A percentile compares a stretch with the other conserved stretches of the same genome.
Conservation (phyloP, 75 land plant genomes). For the Cunninghamia lanceolata region DNA sequence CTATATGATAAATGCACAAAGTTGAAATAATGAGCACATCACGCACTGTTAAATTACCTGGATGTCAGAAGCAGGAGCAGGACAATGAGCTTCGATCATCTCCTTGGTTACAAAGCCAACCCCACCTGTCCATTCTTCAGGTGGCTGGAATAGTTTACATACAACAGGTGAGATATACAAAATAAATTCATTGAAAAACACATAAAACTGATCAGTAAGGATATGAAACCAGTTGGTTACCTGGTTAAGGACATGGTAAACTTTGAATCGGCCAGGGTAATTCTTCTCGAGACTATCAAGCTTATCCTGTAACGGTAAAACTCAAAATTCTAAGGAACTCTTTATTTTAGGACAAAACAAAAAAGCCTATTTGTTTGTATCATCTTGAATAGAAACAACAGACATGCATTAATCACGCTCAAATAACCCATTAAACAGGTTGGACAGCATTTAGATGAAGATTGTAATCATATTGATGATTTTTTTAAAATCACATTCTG, state of each 20-base stretch:
- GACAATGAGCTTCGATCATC: conserved; percentile 80
- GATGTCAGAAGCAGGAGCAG: conserved; percentile 80
- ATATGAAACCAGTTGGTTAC: conserved; percentile 15
- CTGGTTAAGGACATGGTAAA: conserved; percentile 87
- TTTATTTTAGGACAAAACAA: not conserved
- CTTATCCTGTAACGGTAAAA: conserved; percentile 62
- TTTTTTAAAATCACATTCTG: not conserved
- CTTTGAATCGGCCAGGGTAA: conserved; percentile 61
- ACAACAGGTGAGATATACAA: not conserved
- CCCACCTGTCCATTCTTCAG: conserved; percentile 87
- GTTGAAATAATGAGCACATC: not conserved
- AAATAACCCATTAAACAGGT: not conserved
- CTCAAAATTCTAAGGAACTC: not conserved
- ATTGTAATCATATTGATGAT: not conserved
- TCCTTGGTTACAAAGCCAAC: conserved; percentile 88
- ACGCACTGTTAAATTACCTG: conserved; percentile 43
- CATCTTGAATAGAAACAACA: not conserved
- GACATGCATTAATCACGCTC: not conserved
- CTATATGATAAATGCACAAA: not conserved
- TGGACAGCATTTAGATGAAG: not conserved
- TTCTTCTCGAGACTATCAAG: conserved; percentile 59
- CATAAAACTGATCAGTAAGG: not conserved
- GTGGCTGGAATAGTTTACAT: conserved; percentile 58
- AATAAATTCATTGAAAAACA: not conserved
- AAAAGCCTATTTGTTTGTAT: not conserved